Conservation (phyloP, 495 filamentous ascomycete genomes). For the Cenococcum geophilum region DNA sequence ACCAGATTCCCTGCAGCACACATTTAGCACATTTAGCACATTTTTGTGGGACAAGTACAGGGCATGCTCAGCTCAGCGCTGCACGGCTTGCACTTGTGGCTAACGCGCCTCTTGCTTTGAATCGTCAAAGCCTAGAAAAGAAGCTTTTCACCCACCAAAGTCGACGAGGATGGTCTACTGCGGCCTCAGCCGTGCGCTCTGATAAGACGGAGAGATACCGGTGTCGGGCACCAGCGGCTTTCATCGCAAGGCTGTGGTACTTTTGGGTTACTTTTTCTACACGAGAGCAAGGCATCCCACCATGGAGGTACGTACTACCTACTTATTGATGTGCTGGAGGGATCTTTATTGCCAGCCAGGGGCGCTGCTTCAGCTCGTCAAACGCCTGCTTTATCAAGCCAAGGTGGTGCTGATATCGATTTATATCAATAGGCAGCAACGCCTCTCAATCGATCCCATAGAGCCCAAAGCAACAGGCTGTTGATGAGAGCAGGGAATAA, state of each 20-base stretch:
- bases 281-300: not conserved
- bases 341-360: slow-evolving; percentile 1
- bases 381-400: not conserved
- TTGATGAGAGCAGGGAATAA: too few relatives aligned
- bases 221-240: slow-evolving; percentile 1
- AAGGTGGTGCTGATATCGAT: not conserved
- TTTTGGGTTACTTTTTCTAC: not conserved
- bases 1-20: not conserved
- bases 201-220: slow-evolving; percentile 4
- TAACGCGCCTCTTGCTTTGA: too few relatives aligned
- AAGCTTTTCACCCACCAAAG: too few relatives aligned
- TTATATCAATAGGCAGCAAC: too few relatives aligned
- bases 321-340: slow-evolving; percentile 6
- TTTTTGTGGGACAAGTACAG: too few relatives aligned
- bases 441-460: too few relatives aligned
- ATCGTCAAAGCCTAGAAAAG: too few relatives aligned
- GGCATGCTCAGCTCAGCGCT: too few relatives aligned
- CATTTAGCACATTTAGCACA: too few relatives aligned
- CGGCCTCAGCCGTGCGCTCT: not conserved
- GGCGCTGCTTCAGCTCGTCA: not conserved
- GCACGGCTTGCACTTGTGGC: too few relatives aligned
- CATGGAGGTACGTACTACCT: not conserved
- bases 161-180: too few relatives aligned
- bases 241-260: not conserved
- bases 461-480: too few relatives aligned